phyloP scores from a whole-genome alignment of 805 yeast genomes.

The Torulaspora quercuum region DNA sequence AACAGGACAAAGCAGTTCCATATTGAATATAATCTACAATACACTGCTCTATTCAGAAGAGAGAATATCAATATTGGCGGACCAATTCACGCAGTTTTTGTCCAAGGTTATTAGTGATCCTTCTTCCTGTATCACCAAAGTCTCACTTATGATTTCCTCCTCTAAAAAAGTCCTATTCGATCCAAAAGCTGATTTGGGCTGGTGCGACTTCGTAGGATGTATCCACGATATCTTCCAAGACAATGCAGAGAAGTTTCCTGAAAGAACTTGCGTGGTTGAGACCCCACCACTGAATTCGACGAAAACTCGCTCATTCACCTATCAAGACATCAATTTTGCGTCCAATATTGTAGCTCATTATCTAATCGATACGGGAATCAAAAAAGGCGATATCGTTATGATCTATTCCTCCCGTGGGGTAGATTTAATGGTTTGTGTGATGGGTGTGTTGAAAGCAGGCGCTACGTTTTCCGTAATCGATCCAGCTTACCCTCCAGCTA shows the following conservation, averaged over 20 bases:
- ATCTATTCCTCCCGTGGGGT: constrained; percentile 97
- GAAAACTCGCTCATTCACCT: constrained; percentile 70
- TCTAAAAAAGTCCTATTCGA: constrained; percentile 70
- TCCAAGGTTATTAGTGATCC: constrained; percentile 39
- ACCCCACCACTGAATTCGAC: constrained; percentile 60
- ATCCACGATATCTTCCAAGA: constrained; percentile 92
- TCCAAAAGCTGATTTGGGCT: constrained; percentile 81
- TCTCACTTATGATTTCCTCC: constrained; percentile 63
- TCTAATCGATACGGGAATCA: constrained; percentile 73
- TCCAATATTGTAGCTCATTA: constrained; percentile 92
- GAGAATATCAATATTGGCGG: constrained; percentile 65
- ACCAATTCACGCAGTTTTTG: constrained; percentile 63
- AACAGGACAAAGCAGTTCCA: constrained; percentile 12
- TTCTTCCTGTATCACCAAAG: constrained; percentile 49
- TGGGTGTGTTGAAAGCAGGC: constrained; percentile 98
- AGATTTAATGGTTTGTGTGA: constrained; percentile 91
- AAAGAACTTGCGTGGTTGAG: constrained; percentile 87
- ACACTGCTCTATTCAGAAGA: constrained; percentile 66
- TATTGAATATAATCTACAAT: constrained; percentile 52
- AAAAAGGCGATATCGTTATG: constrained; percentile 93
- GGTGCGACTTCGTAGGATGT: constrained; percentile 90
- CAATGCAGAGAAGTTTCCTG: constrained; percentile 82
- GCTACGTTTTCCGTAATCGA: constrained; percentile 98
- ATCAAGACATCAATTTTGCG: constrained; percentile 85
- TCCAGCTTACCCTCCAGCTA: constrained; percentile 98